These are phyloP conservation scores for Nicotiana rustica DNA, from an alignment of 305 asterid species.

Conservation along the genomic window DNA sequence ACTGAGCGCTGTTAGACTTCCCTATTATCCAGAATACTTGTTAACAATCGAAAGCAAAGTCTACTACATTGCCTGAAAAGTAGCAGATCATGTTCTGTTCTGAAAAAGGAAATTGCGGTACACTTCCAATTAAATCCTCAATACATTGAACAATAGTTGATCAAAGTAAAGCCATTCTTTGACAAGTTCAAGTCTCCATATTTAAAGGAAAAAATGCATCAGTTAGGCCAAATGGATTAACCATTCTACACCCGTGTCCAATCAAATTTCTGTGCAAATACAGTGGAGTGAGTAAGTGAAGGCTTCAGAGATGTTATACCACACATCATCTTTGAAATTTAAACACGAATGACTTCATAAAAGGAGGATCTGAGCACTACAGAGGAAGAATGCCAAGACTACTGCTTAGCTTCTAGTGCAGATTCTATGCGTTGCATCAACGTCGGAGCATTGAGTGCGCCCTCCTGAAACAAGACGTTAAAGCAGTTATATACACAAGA, in stretches of 20 bases:
- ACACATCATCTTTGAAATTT: neutral
- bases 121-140: neutral
- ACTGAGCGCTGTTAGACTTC: neutral
- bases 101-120: neutral
- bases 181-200: neutral
- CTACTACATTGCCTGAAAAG: neutral
- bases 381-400: slow-evolving; percentile 41
- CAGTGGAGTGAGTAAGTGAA: slow-evolving; percentile 7
- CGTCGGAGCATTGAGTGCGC: slow-evolving; percentile 73
- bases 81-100: neutral
- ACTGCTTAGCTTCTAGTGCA: slow-evolving; percentile 74
- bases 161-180: neutral
- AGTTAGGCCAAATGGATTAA: neutral
- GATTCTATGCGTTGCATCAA: slow-evolving; percentile 73
- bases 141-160: slow-evolving; percentile 26
- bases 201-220: neutral
- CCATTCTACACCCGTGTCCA: neutral
- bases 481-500: neutral
- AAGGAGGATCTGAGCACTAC: neutral
- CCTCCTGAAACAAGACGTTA: slow-evolving; percentile 63
- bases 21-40: neutral
- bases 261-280: slow-evolving; percentile 30
- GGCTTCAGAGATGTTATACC: neutral
- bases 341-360: neutral
- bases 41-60: neutral